Evolutionary conservation across 2,329 filamentous ascomycete species (phyloP).

Genomic region (Colletotrichum camelliae): DNA sequence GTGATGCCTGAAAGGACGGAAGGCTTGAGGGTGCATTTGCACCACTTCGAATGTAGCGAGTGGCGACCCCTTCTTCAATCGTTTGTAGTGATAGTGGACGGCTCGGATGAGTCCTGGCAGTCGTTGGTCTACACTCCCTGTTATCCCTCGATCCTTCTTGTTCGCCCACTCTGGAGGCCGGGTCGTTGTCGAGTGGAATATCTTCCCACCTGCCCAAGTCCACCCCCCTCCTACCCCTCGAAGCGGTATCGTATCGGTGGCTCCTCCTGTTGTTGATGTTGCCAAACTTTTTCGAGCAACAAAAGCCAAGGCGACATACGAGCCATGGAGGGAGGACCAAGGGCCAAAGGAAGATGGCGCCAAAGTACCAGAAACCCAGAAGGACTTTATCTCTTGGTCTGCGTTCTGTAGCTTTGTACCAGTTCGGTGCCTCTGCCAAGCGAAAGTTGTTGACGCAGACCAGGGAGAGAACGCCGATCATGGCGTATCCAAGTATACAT

Average conservation of each 20-base stretch:
- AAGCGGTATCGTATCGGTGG: not conserved
- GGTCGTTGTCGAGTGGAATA: not conserved
- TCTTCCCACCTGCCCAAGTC: not conserved
- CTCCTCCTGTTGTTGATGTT: not conserved
- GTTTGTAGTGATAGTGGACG: not conserved
- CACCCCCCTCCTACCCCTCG: not conserved
- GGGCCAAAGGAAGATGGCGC: not conserved
- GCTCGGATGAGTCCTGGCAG: not conserved
- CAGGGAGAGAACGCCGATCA: not conserved
- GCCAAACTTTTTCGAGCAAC: not conserved
- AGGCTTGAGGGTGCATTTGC: not conserved
- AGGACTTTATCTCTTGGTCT: not conserved
- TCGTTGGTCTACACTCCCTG: not conserved
- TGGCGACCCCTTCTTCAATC: not conserved
- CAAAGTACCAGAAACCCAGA: not conserved
- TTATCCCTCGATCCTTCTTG: not conserved
- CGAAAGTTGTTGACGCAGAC: not conserved
- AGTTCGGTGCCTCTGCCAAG: not conserved
- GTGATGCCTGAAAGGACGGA: not conserved
- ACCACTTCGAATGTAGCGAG: not conserved
- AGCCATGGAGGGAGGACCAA: not conserved
- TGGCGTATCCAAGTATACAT: not conserved
- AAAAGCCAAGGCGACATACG: not conserved
- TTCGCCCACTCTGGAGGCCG: not conserved
- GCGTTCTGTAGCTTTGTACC: not conserved